Percentiles rank a stretch among this genome's conserved stretches.
Conservation (phyloP, 169 alveolate species). For the Plasmodium vivax region DNA sequence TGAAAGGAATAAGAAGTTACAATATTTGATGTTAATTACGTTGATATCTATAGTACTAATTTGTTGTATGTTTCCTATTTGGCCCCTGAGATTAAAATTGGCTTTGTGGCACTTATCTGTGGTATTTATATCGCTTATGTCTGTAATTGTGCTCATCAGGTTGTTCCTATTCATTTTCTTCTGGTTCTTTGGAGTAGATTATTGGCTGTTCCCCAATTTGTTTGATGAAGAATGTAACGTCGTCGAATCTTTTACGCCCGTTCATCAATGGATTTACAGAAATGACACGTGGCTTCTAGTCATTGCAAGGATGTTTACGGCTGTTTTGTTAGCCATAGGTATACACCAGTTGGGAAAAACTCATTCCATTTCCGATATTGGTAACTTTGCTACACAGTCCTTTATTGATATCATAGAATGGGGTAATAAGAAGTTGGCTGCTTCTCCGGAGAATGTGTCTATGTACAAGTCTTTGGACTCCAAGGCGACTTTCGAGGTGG, state of each 20-base stretch:
- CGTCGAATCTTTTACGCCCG: constrained; percentile 88
- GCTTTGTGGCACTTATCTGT: constrained; percentile 89
- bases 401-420: constrained; percentile 88
- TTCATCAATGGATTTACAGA: constrained; percentile 82
- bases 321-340: constrained; percentile 85
- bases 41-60: constrained; percentile 85
- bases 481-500: constrained; percentile 78
- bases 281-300: constrained; percentile 82
- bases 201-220: constrained; percentile 89
- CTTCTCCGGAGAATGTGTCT: constrained; percentile 73
- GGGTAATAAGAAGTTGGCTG: constrained; percentile 88
- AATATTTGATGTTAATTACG: constrained; percentile 80
- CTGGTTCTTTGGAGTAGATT: constrained; percentile 90
- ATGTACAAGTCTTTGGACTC: constrained; percentile 80
- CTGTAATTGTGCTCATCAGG: constrained; percentile 81
- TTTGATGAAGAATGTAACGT: constrained; percentile 91
- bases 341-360: constrained; percentile 88
- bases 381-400: constrained; percentile 88
- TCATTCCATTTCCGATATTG: constrained; percentile 84
- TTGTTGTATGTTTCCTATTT: constrained; percentile 89
- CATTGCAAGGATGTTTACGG: constrained; percentile 84
- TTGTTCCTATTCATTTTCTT: constrained; percentile 80
- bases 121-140: constrained; percentile 82
- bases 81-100: constrained; percentile 89
- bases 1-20: constrained; percentile 87